Percentiles rank a stretch among this genome's conserved stretches.
phyloP scores from a whole-genome alignment of 2,329 filamentous ascomycete genomes.

The Ascochyta rabiei region DNA sequence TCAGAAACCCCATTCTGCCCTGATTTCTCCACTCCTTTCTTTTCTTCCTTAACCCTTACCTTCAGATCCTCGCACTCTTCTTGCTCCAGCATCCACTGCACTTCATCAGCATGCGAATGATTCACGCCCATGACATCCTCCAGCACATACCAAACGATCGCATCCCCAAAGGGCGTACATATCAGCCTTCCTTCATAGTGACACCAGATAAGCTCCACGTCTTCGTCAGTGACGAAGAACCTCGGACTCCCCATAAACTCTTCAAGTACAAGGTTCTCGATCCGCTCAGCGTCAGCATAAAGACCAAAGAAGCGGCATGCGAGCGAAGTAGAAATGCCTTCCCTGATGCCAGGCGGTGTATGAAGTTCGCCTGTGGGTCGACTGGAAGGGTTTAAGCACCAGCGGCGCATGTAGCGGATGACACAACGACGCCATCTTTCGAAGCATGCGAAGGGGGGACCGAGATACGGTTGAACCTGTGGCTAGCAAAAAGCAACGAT shows the following conservation, averaged over 20 bases:
- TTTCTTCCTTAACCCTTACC: background rate
- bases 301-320: slow-evolving; percentile 8
- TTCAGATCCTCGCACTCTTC: slow-evolving; percentile 3
- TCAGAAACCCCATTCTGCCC: background rate
- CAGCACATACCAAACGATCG: slow-evolving; percentile 4
- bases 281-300: slow-evolving; percentile 1
- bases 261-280: background rate
- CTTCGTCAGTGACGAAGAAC: background rate
- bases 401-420: slow-evolving; percentile 13
- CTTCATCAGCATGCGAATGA: slow-evolving; percentile 5
- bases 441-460: background rate
- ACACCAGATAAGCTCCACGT: slow-evolving; percentile 10
- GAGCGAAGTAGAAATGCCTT: slow-evolving; percentile 3
- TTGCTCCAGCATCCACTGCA: slow-evolving; percentile 10
- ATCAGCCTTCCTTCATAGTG: background rate
- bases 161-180: slow-evolving; percentile 2
- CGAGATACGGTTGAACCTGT: background rate
- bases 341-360: slow-evolving; percentile 6
- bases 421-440: background rate
- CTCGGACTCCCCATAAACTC: background rate
- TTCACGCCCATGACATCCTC: background rate
- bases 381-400: background rate
- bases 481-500: background rate
- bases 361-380: background rate
- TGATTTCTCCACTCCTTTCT: background rate